phyloP scores from a whole-genome alignment of 2,329 filamentous ascomycete species.

The Trichoderma koningiopsis region DNA sequence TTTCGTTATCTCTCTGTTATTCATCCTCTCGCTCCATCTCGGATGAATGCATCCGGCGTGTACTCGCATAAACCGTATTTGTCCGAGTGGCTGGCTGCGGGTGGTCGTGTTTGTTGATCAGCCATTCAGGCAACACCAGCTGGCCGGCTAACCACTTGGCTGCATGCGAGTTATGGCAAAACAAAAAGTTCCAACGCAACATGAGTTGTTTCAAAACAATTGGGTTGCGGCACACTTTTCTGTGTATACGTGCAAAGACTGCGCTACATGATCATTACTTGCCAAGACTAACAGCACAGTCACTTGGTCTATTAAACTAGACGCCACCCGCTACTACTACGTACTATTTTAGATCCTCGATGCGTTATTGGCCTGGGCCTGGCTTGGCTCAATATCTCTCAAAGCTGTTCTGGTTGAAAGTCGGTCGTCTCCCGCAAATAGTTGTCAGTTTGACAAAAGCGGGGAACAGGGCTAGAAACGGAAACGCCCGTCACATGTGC shows the following conservation, averaged over 20 bases:
- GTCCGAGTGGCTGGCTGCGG: conserved; percentile 3
- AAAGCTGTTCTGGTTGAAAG: not conserved
- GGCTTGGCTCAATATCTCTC: not conserved
- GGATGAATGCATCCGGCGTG: not conserved
- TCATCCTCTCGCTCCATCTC: not conserved
- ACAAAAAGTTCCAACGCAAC: not conserved
- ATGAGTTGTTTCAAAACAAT: not conserved
- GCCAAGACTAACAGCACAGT: not conserved
- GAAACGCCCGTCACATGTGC: not conserved
- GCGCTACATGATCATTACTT: not conserved
- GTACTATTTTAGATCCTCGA: not conserved
- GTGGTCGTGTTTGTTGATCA: conserved; percentile 3
- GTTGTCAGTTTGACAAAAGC: not conserved
- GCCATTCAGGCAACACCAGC: conserved; percentile 23
- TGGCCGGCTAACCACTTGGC: conserved; percentile 2
- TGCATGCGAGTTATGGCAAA: not conserved
- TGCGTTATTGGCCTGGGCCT: not conserved
- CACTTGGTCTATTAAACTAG: not conserved
- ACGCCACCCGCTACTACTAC: not conserved
- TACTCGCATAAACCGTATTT: not conserved
- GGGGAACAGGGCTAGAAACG: not conserved
- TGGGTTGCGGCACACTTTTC: conserved; percentile 1
- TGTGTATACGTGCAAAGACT: not conserved
- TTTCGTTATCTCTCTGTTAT: not conserved
- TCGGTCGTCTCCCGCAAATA: not conserved